phyloP scores from a whole-genome alignment of 2,329 filamentous ascomycete genomes.

The Ascosphaera pollenicola region DNA sequence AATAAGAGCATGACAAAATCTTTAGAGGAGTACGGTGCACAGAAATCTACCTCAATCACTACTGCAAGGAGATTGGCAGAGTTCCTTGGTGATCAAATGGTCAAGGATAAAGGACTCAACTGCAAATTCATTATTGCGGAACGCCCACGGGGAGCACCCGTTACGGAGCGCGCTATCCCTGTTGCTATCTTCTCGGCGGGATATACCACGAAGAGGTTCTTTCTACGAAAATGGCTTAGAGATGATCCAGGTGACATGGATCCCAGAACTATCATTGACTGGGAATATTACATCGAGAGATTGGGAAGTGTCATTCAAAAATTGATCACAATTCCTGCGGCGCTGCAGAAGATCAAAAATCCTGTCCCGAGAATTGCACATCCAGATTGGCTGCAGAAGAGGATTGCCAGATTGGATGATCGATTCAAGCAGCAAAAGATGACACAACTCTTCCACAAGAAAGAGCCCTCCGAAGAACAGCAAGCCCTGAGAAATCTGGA shows the following conservation, averaged over 20 bases:
- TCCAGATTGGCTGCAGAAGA: conserved; percentile 86
- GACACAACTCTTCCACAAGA: conserved; percentile 59
- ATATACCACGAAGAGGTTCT: conserved; percentile 64
- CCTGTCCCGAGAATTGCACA: conserved; percentile 84
- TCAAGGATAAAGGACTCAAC: conserved; percentile 96
- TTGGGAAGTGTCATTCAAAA: conserved; percentile 96
- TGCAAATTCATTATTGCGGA: conserved; percentile 99
- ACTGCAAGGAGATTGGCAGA: conserved; percentile 88
- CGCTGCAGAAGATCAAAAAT: conserved; percentile 83
- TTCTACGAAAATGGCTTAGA: conserved; percentile 84
- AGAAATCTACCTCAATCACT: conserved; percentile 99
- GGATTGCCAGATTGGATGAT: conserved; percentile 90
- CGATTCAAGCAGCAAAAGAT: conserved; percentile 98
- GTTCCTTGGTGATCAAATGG: conserved; percentile 94
- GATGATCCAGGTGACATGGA: conserved; percentile 85
- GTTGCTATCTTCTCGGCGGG: conserved; percentile 96
- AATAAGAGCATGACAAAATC: conserved; percentile 98
- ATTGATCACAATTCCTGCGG: conserved; percentile 92
- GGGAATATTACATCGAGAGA: conserved; percentile 93
- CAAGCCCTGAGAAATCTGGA: conserved; percentile 22
- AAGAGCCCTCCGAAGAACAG: conserved; percentile 42
- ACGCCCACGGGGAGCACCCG: conserved; percentile 64
- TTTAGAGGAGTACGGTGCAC: conserved; percentile 78
- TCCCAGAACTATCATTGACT: conserved; percentile 73
- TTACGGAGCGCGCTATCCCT: conserved; percentile 83